These are phyloP conservation scores for Lagenaria siceraria DNA, from an alignment of 306 rosid species.

Conservation along the genomic window DNA sequence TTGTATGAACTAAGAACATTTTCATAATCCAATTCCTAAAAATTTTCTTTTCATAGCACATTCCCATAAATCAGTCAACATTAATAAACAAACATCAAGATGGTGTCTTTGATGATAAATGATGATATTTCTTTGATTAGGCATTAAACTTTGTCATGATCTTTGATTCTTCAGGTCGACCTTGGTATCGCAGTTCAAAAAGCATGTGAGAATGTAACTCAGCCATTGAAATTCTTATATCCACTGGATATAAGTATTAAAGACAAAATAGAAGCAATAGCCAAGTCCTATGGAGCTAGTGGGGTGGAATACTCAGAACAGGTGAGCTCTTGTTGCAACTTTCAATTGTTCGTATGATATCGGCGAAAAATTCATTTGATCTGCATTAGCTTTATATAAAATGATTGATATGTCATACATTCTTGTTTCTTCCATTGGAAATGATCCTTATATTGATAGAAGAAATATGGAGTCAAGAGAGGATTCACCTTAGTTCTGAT, in stretches of 20 bases:
- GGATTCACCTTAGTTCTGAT: not conserved
- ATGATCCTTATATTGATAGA: not conserved
- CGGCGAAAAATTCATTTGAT: not conserved
- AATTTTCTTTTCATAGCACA: not conserved
- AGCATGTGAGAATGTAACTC: constrained; percentile 74
- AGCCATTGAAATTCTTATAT: constrained; percentile 70
- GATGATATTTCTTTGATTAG: not conserved
- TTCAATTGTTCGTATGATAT: not conserved
- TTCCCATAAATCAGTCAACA: not conserved
- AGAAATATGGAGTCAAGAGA: not conserved
- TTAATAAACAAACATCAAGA: not conserved
- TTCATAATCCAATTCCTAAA: not conserved
- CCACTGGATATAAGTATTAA: constrained; percentile 64
- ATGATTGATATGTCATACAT: not conserved
- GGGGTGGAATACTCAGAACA: constrained; percentile 83
- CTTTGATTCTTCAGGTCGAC: constrained; percentile 50
- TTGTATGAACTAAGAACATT: not conserved
- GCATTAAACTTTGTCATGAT: constrained; percentile 6
- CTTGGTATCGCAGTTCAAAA: constrained; percentile 79
- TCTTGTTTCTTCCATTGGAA: not conserved
- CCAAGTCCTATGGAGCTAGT: constrained; percentile 86
- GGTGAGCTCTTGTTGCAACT: constrained; percentile 27
- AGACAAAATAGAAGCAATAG: constrained; percentile 88
- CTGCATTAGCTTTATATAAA: not conserved
- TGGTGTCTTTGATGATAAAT: not conserved